Conservation (phyloP, 2,329 filamentous ascomycete genomes). For the Dactylellina parvicollis region DNA sequence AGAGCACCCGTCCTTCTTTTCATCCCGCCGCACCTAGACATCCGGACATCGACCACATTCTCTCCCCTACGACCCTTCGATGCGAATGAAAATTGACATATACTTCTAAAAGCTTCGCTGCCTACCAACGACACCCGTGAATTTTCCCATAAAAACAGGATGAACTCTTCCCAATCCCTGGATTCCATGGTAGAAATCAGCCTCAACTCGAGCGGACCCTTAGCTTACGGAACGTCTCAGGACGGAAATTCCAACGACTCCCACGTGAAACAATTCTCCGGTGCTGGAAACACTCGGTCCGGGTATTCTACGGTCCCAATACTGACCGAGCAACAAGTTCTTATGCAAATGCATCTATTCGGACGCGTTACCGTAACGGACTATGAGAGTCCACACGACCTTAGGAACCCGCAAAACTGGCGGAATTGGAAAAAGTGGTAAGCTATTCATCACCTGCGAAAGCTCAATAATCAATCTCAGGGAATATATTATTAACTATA, state of each 20-base stretch:
- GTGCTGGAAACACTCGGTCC: neutral
- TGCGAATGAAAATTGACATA: no score
- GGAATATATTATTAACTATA: neutral
- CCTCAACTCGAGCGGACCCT: neutral
- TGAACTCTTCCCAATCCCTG: neutral
- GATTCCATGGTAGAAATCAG: constrained; percentile 20
- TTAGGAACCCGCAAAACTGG: constrained; percentile 7
- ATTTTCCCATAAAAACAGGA: no score
- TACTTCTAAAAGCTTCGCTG: no score
- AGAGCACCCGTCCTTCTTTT: no score
- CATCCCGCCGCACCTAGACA: no score
- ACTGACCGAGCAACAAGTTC: neutral
- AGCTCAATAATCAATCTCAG: neutral
- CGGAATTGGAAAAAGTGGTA: constrained; percentile 1
- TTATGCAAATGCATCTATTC: constrained; percentile 3
- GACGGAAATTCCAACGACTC: neutral
- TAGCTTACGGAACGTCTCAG: neutral
- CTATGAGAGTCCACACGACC: constrained; percentile 11
- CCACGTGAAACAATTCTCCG: neutral
- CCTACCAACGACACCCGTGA: no score
- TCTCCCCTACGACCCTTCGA: no score
- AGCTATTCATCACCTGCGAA: neutral
- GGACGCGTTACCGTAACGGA: constrained; percentile 2
- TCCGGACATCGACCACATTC: no score
- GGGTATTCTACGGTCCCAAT: constrained; percentile 17